These are phyloP conservation scores for Lepiota brunneoincarnata DNA, from an alignment of 768 basidiomycete species.

Conservation along the genomic window DNA sequence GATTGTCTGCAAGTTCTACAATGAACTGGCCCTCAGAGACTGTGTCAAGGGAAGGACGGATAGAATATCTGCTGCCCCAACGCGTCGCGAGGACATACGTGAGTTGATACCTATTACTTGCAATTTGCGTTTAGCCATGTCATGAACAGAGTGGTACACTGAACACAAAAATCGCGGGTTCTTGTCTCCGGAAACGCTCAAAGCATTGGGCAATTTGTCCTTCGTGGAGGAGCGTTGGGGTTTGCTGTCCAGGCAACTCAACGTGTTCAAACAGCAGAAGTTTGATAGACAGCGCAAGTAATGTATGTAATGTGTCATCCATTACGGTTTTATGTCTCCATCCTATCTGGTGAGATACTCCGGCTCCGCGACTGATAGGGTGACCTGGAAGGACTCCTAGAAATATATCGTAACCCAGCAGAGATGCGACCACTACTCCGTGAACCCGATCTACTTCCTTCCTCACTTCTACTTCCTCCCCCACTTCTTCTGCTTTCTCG, in stretches of 20 bases:
- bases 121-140: constrained; percentile 6
- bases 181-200: constrained; percentile 57
- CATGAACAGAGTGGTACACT: constrained; percentile 70
- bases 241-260: constrained; percentile 58
- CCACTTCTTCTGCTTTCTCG: constrained; percentile 25
- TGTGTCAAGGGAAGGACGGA: constrained; percentile 72
- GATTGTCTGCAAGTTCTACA: constrained; percentile 90
- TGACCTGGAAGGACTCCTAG: constrained; percentile 58
- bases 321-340: constrained; percentile 33
- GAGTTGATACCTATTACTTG: constrained; percentile 26
- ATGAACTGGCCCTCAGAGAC: constrained; percentile 78
- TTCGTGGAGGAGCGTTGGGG: constrained; percentile 72
- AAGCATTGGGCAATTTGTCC: constrained; percentile 48
- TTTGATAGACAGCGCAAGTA: constrained; percentile 39
- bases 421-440: constrained; percentile 19
- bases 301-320: constrained; percentile 12
- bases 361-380: constrained; percentile 47
- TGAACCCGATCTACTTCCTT: constrained; percentile 24
- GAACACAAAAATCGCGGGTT: constrained; percentile 73
- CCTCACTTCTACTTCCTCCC: constrained; percentile 33
- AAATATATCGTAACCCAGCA: constrained; percentile 58
- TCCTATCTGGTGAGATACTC: constrained; percentile 57
- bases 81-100: constrained; percentile 85
- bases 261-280: constrained; percentile 48
- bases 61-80: constrained; percentile 73